Conservation (phyloP, 139 green algal genomes). For the Pedinophyceae sp. region DNA sequence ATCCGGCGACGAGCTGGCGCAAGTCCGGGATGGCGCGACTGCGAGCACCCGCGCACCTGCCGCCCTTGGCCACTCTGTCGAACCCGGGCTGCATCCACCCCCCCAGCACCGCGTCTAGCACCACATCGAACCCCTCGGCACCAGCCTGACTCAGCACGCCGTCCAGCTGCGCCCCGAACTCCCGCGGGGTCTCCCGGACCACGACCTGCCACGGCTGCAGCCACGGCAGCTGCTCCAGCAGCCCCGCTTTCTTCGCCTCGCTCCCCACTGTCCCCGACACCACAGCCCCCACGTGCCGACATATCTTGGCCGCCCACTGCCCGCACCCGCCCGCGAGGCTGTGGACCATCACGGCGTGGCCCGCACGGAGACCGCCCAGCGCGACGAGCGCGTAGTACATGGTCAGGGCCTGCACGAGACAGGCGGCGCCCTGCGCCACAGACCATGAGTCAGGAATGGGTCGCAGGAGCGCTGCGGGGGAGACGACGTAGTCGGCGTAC, state of each 20-base stretch:
- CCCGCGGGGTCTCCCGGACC: background rate
- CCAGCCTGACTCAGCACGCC: background rate
- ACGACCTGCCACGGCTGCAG: constrained; percentile 2
- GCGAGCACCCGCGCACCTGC: too few species aligned
- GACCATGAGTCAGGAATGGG: constrained; percentile 14
- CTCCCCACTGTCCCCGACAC: constrained; percentile 19
- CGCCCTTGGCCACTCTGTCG: background rate
- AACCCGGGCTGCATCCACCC: background rate
- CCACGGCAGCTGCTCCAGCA: background rate
- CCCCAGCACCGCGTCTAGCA: constrained; percentile 14
- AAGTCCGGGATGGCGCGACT: too few species aligned
- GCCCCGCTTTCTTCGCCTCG: constrained; percentile 10
- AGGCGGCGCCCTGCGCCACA: constrained; percentile 15
- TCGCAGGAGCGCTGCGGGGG: constrained; percentile 8
- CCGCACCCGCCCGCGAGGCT: constrained; percentile 23
- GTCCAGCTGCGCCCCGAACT: constrained; percentile 11
- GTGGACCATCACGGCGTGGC: constrained; percentile 23
- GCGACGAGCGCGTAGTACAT: constrained; percentile 17
- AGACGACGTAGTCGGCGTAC: constrained; percentile 12
- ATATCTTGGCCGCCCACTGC: constrained; percentile 15
- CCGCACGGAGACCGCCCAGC: constrained; percentile 12
- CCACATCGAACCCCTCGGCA: constrained; percentile 14
- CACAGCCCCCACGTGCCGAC: constrained; percentile 4
- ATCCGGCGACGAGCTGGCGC: too few species aligned
- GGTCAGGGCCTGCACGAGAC: constrained; percentile 22